phyloP scores from a whole-genome alignment of 768 basidiomycete genomes.

The Leccinum boreale region DNA sequence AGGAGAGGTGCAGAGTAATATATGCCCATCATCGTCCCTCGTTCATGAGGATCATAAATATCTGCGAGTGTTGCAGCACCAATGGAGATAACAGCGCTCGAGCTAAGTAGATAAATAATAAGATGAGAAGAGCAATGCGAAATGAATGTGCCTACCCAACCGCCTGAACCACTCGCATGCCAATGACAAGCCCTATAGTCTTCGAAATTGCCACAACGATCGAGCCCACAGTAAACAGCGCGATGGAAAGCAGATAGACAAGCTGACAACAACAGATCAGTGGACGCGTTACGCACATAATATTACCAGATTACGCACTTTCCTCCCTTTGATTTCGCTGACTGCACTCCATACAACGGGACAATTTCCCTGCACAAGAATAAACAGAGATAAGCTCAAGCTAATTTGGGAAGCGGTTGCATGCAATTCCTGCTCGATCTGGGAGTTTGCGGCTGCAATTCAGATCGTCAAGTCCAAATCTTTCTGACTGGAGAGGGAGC shows the following conservation, averaged over 20 bases:
- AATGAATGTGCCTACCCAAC: conserved; percentile 43
- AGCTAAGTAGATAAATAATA: conserved; percentile 33
- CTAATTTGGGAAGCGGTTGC: conserved; percentile 64
- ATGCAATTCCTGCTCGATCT: conserved; percentile 60
- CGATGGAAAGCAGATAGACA: conserved; percentile 53
- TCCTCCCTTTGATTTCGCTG: conserved; percentile 66
- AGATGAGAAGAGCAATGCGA: not conserved
- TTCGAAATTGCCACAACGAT: conserved; percentile 56
- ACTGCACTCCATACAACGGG: conserved; percentile 31
- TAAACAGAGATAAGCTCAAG: conserved; percentile 66
- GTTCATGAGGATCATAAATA: conserved; percentile 69
- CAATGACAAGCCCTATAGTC: conserved; percentile 57
- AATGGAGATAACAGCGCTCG: conserved; percentile 67
- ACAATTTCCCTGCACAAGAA: conserved; percentile 63
- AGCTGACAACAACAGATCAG: conserved; percentile 30
- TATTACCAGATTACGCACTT: conserved; percentile 35
- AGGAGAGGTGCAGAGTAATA: conserved; percentile 80
- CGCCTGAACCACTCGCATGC: conserved; percentile 65
- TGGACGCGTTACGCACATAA: not conserved
- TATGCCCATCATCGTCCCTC: conserved; percentile 78
- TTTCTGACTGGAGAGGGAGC: not conserved
- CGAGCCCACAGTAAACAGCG: conserved; percentile 53
- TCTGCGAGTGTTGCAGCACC: conserved; percentile 74
- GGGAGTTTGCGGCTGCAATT: conserved; percentile 57
- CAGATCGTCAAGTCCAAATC: not conserved